These are phyloP conservation scores for Phytopythium kandeliae DNA, from an alignment of 352 stramenopile genomes.

Conservation along the genomic window DNA sequence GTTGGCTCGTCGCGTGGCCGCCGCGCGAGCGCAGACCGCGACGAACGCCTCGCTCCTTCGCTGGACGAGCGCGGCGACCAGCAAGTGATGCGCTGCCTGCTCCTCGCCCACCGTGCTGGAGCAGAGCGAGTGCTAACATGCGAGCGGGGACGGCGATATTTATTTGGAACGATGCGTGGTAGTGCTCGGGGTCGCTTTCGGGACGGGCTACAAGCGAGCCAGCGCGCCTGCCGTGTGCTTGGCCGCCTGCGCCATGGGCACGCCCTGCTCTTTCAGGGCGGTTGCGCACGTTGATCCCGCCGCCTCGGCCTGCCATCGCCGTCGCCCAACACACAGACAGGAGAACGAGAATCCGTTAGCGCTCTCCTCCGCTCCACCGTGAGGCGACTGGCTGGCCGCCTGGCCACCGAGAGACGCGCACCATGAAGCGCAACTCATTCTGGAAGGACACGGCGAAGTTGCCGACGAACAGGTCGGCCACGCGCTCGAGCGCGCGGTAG, in stretches of 20 bases:
- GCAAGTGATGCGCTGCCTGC: background rate
- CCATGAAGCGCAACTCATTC: conserved; percentile 86
- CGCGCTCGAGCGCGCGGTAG: conserved; percentile 45
- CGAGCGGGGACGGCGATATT: conserved; percentile 11
- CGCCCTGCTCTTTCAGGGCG: conserved; percentile 57
- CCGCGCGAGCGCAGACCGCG: conserved; percentile 32
- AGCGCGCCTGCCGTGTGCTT: conserved; percentile 70
- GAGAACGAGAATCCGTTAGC: background rate
- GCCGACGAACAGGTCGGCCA: conserved; percentile 70
- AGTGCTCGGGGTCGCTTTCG: no score
- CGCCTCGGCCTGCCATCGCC: conserved; percentile 46
- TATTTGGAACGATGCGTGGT: conserved; percentile 6
- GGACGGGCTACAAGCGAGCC: conserved; percentile 53
- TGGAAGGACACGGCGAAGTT: conserved; percentile 83
- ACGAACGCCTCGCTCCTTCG: conserved; percentile 35
- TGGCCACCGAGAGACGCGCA: no score
- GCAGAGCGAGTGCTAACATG: no score
- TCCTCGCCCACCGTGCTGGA: no score
- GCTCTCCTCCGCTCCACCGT: no score
- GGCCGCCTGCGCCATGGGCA: conserved; percentile 67
- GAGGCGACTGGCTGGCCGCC: no score
- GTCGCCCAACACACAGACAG: no score
- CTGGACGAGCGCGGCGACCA: conserved; percentile 27
- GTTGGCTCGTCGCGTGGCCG: conserved; percentile 38
- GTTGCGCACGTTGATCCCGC: conserved; percentile 50